These are phyloP conservation scores for Amauroascus verrucosus DNA, from an alignment of 2,329 filamentous ascomycete genomes.

Conservation along the genomic window DNA sequence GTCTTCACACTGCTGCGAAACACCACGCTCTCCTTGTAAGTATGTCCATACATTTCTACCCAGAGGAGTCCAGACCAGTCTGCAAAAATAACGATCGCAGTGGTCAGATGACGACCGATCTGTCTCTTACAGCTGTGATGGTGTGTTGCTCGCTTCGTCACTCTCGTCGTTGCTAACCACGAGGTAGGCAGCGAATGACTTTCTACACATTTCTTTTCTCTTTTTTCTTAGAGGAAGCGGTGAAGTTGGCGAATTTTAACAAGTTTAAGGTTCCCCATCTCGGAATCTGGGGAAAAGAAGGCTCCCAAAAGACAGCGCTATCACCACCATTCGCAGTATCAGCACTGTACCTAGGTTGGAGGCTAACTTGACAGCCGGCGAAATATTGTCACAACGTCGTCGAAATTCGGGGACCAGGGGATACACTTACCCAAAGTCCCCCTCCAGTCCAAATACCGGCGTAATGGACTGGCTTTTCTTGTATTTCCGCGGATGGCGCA, in stretches of 20 bases:
- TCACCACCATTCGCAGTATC: neutral
- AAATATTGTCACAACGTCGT: too few relatives aligned
- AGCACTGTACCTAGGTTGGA: too few relatives aligned
- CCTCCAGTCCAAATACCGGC: too few relatives aligned
- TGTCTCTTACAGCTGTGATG: neutral
- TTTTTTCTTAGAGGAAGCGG: neutral
- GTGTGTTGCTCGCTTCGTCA: neutral
- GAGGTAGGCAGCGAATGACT: neutral
- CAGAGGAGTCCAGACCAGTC: neutral
- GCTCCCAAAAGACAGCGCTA: neutral
- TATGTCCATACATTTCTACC: too few relatives aligned
- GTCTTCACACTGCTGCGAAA: too few relatives aligned
- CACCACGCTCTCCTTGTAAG: too few relatives aligned
- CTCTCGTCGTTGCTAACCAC: too few relatives aligned
- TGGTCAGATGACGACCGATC: neutral
- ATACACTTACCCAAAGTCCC: too few relatives aligned
- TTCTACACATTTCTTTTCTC: too few relatives aligned
- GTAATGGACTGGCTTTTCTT: neutral
- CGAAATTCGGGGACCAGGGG: too few relatives aligned
- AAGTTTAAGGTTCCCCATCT: neutral
- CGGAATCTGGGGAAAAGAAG: neutral
- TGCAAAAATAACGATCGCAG: neutral
- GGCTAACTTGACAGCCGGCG: too few relatives aligned
- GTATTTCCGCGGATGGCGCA: conserved; percentile 1
- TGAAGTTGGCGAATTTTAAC: neutral